A percentile compares a stretch with the other conserved stretches of the same genome.
Conservation (phyloP, 306 rosid genomes). For the Cucurbita argyrosperma region DNA sequence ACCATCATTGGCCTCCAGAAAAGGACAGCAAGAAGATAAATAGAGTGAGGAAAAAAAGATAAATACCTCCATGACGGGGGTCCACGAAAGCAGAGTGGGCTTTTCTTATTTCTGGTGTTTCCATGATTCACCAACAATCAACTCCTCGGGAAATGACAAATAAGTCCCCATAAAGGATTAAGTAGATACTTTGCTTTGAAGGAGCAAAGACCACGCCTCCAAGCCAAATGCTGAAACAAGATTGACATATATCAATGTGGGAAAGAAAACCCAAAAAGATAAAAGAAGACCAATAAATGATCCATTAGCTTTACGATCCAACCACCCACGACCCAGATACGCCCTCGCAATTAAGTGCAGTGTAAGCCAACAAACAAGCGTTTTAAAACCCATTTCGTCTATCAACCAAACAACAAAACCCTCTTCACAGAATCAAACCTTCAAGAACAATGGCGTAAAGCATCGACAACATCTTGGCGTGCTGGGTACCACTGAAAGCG, state of each 20-base stretch:
- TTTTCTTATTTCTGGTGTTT: neutral
- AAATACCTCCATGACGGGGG: conserved; percentile 3
- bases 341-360: conserved; percentile 18
- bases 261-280: neutral
- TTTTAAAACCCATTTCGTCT: neutral
- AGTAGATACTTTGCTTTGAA: conserved; percentile 5
- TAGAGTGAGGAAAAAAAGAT: neutral
- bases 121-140: conserved; percentile 6
- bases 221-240: neutral
- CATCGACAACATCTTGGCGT: conserved; percentile 45
- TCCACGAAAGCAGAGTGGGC: conserved; percentile 5
- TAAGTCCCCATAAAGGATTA: neutral
- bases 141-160: conserved; percentile 3
- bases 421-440: conserved; percentile 3
- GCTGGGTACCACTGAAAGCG: conserved; percentile 21
- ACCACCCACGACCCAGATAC: neutral
- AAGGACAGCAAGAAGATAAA: neutral
- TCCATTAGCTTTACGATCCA: neutral
- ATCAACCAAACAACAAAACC: neutral
- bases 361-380: conserved; percentile 24
- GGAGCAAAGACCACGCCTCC: neutral
- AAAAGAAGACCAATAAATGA: neutral
- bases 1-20: conserved; percentile 3
- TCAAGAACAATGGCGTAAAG: conserved; percentile 45
- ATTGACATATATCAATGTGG: neutral